Evolutionary conservation across 2,329 filamentous ascomycete species (phyloP).

Genomic region (Sporothrix mexicana): DNA sequence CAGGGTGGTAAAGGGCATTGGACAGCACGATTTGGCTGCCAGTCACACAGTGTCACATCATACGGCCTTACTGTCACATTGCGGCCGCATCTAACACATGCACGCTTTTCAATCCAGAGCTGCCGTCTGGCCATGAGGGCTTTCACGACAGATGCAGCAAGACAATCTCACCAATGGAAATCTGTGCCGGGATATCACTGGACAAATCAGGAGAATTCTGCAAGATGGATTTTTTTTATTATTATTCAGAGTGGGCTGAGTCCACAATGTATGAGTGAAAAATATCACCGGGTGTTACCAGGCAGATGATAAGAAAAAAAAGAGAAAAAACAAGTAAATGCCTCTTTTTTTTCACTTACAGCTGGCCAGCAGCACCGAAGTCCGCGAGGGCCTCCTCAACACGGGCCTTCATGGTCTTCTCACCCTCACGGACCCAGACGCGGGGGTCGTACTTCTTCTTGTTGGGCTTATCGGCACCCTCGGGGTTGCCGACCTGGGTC

Average conservation of each 20-base stretch:
- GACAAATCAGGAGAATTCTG: conserved; percentile 44
- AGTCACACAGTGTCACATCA: neutral
- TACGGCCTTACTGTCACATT: conserved; percentile 13
- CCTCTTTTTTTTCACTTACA: conserved; percentile 59
- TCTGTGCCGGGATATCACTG: conserved; percentile 2
- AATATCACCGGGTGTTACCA: neutral
- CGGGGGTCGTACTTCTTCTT: conserved; percentile 93
- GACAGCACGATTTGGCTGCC: neutral
- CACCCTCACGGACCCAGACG: conserved; percentile 80
- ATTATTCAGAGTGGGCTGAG: conserved; percentile 23
- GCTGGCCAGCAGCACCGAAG: conserved; percentile 83
- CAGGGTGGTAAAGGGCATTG: neutral
- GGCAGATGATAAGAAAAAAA: neutral
- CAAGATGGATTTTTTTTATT: conserved; percentile 20
- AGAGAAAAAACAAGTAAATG: conserved; percentile 19
- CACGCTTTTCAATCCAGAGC: conserved; percentile 3
- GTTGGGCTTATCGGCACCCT: conserved; percentile 94
- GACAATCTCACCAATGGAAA: neutral
- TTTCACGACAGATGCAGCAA: neutral
- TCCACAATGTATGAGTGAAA: conserved; percentile 22
- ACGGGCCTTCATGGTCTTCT: conserved; percentile 93
- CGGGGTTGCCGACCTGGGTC: conserved; percentile 90
- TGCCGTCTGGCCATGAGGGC: conserved; percentile 7
- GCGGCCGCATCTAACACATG: neutral
- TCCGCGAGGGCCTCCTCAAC: conserved; percentile 82